Base-by-base conservation (phyloP, 129 eudicot species). In the Solidago caesia region DNA sequence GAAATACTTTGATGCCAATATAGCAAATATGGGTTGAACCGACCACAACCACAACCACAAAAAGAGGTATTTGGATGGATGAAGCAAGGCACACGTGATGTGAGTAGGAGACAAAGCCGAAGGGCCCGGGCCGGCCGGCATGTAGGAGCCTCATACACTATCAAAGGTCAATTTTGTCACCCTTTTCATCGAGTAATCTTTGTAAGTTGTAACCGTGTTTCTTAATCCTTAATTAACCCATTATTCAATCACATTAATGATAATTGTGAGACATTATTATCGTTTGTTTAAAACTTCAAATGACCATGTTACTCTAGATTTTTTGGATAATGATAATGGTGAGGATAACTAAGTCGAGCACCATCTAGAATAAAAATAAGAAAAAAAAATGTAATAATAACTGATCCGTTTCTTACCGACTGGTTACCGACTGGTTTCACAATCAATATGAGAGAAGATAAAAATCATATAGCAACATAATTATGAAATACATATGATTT, bases 161-260 rank as follows among this genome's bases (percentile, higher is more conserved):
- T 75, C 67, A 53, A 68, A 8, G 21, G 49, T 76, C 80, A 57
- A 75, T 67, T 76, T 26, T 76, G 80, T 76, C 80, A 48, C 66
- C 62, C 43, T 12, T 62, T n/a, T 45, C 12, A 21, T 71, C 21
- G 21, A 21, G 21, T 21, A 21, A 21, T 21, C 21, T 21, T 21
- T 21, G 21, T 21, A 21, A 21, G 42, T 47, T 59, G 8, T 74
- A 46, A 47, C 42, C 71, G 43, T 39, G 14, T 64, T 41, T 41
- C 80, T 66, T 53, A 44, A 7, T 44, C 3, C 47, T 67, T 51
- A 27, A 25, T 41, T 43, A 49, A 60, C 70, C 29, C 70, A 7
- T 61, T 46, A 47, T 61, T 25, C 29, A 56, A 67, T 44, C 53
- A 44, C 52, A 8, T 44, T 14, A 42, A 1, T 11, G 4, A 14